A percentile compares a stretch with the other conserved stretches of the same genome.
These are phyloP conservation scores for Linum tenue DNA, from an alignment of 345 rosid species.

Conservation along the genomic window DNA sequence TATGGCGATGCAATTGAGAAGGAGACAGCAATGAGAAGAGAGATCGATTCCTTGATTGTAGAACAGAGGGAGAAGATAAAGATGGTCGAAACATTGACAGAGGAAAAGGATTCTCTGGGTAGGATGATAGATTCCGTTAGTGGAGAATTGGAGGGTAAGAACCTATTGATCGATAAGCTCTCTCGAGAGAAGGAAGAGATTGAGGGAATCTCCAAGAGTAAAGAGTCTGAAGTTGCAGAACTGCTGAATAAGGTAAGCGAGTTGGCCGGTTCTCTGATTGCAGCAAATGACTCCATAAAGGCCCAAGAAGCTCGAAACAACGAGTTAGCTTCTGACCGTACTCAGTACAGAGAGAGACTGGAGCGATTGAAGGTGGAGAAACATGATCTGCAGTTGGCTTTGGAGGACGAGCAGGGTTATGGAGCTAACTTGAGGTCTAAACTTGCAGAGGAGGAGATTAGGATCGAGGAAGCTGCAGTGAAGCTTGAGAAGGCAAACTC, in stretches of 20 bases:
- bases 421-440: slow-evolving; percentile 23
- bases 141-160: background rate
- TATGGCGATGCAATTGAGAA: background rate
- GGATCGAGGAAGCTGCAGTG: slow-evolving; percentile 20
- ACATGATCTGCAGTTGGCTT: slow-evolving; percentile 27
- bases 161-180: background rate
- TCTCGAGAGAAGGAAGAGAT: slow-evolving; percentile 19
- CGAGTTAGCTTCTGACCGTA: slow-evolving; percentile 23
- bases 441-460: slow-evolving; percentile 33
- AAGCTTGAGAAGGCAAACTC: slow-evolving; percentile 26
- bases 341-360: slow-evolving; percentile 20
- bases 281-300: slow-evolving; percentile 22
- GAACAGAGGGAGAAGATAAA: background rate
- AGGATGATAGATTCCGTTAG: background rate
- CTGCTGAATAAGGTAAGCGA: slow-evolving; percentile 32
- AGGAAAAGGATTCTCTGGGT: background rate
- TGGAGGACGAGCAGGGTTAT: slow-evolving; percentile 38
- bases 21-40: background rate
- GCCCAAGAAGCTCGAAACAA: slow-evolving; percentile 29
- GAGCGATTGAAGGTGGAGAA: slow-evolving; percentile 26
- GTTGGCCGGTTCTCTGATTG: slow-evolving; percentile 21
- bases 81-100: background rate
- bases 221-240: slow-evolving; percentile 33
- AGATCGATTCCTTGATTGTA: background rate
- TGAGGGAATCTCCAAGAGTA: slow-evolving; percentile 24